Evolutionary conservation across 2,329 filamentous ascomycete species (phyloP), one percentile per base, ranked within the genome.

Genomic region (Colletotrichum filicis): DNA sequence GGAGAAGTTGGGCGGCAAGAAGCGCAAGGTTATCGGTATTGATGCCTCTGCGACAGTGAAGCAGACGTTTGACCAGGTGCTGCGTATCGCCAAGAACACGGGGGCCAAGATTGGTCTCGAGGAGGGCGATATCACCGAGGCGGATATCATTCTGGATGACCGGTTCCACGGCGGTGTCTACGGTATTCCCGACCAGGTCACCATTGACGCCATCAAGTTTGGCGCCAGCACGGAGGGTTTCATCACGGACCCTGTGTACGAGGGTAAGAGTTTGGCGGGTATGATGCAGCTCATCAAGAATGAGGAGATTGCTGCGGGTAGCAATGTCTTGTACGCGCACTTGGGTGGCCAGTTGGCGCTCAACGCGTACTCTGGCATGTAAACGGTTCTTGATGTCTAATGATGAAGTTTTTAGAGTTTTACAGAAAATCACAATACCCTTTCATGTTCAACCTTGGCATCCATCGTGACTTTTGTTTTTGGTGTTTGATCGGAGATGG

Each of bases 231-330:
- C 90, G 1, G 93, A 94, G 83, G 92, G 89, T 0, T 91, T 94
- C 76, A 92, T 94, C 74, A 94, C 92, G 0, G 92, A 94, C 78
- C 92, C 92, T 0, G 92, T 94, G 1, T 94, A 94, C 77, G 92
- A 94, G 82, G 93, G 93, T 1, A 94, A 94, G 87, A 93, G 90
- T 76, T 82, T 94, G 80, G 92, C 92, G 4, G 92, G 92, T 0
- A 87, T 94, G 91, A 89, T 94, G 76, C 91, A 92, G 79, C 82
- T 94, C 83, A 89, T 93, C 22, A 87, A 83, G 75, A 89, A 87
- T 63, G 91, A 88, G 0, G 89, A 92, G 79, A 90, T 94, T 71
- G 53, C 79, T 0, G 80, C 82, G 4, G 87, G 87, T 0, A 90
- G 90, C n/a, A 93, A 92, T 77, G 89, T 94, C 37, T 78, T 94